phyloP scores from a whole-genome alignment of 305 asterid species.

The Fraxinus ornus region DNA sequence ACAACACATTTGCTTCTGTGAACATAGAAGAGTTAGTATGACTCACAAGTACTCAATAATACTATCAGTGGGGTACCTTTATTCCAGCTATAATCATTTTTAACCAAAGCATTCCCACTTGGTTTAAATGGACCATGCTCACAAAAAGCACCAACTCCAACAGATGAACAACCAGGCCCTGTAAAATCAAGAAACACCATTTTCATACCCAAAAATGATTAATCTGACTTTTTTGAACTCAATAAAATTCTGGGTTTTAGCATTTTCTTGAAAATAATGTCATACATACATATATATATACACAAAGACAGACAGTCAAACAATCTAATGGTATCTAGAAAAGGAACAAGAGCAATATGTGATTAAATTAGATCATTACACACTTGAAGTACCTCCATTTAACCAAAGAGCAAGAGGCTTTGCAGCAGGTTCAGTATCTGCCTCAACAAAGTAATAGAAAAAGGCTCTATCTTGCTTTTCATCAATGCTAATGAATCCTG shows the following conservation, averaged over 20 bases:
- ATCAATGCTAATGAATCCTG: constrained; percentile 58
- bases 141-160: constrained; percentile 79
- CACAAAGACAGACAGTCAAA: background rate
- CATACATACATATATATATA: too few relatives aligned
- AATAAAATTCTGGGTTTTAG: background rate
- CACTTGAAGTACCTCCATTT: constrained; percentile 52
- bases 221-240: background rate
- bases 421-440: constrained; percentile 44
- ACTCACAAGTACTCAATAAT: background rate
- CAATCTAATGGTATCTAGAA: background rate
- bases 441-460: constrained; percentile 71
- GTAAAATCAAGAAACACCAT: constrained; percentile 5
- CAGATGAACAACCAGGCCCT: constrained; percentile 88
- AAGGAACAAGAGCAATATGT: background rate
- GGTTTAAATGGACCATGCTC: constrained; percentile 85
- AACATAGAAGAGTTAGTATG: background rate
- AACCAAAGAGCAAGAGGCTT: constrained; percentile 72
- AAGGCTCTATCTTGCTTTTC: constrained; percentile 39
- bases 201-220: background rate
- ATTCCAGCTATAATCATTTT: constrained; percentile 73
- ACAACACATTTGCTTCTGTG: constrained; percentile 51
- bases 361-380: background rate
- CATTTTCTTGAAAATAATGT: background rate
- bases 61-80: constrained; percentile 40
- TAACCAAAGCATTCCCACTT: constrained; percentile 50